Percentiles rank a stretch among this genome's conserved stretches.
phyloP scores from a whole-genome alignment of 2,329 filamentous ascomycete species.

The Trichoderma simmonsii region DNA sequence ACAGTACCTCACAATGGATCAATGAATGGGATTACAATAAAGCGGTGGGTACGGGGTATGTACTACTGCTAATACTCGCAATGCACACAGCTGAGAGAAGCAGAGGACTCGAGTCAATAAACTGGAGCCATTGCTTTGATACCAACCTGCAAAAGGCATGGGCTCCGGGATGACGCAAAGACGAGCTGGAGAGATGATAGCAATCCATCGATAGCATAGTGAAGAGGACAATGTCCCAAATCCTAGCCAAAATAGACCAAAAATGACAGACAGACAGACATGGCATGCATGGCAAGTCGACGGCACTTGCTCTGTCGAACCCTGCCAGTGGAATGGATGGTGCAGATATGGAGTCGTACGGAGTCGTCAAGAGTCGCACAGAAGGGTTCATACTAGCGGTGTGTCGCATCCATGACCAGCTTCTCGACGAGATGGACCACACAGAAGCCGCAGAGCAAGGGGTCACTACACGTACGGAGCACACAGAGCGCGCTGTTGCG shows the following conservation, averaged over 20 bases:
- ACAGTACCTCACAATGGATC: neutral
- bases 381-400: slow-evolving; percentile 5
- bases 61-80: neutral
- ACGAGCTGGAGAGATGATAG: neutral
- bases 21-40: neutral
- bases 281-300: neutral
- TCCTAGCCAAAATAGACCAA: neutral
- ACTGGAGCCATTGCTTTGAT: neutral
- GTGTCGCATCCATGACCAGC: slow-evolving; percentile 9
- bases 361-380: neutral
- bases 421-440: neutral
- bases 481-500: neutral
- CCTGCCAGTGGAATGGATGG: neutral
- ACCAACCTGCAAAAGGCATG: neutral
- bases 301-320: neutral
- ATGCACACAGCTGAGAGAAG: neutral
- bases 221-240: neutral
- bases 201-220: neutral
- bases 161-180: slow-evolving; percentile 10
- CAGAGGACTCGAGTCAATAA: slow-evolving; percentile 8
- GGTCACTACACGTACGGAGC: neutral
- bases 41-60: neutral
- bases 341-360: neutral
- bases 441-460: neutral
- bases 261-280: neutral